Conservation (phyloP, 148 eudicot species). For the Cornus suecica region DNA sequence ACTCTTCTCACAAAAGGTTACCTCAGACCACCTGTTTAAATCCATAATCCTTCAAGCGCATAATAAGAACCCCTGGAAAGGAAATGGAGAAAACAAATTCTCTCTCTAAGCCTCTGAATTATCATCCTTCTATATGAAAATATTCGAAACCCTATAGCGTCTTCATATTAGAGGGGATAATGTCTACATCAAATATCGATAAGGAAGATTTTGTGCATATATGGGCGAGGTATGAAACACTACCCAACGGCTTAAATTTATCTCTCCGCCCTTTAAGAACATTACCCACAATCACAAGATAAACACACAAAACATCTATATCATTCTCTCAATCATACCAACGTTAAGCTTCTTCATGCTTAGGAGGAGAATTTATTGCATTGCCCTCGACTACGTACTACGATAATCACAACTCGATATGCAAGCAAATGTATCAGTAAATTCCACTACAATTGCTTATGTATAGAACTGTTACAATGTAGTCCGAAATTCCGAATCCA, state of each 20-base stretch:
- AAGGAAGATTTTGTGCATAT: too few species aligned
- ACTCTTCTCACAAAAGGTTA: not conserved
- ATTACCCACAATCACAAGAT: not conserved
- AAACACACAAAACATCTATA: not conserved
- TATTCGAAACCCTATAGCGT: not conserved
- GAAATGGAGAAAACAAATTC: not conserved
- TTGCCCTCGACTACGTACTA: too few species aligned
- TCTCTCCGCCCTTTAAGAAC: not conserved
- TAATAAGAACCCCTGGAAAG: not conserved
- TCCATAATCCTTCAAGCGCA: not conserved
- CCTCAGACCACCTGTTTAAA: not conserved
- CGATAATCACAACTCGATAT: too few species aligned
- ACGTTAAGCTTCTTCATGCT: not conserved
- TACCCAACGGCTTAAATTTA: too few species aligned
- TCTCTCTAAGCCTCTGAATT: not conserved
- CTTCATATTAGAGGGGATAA: not conserved
- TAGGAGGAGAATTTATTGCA: not conserved
- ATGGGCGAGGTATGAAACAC: too few species aligned
- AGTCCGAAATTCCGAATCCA: too few species aligned
- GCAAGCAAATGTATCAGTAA: too few species aligned
- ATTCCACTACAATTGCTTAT: too few species aligned
- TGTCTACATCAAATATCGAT: too few species aligned
- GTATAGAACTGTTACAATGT: too few species aligned
- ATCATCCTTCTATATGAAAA: not conserved
- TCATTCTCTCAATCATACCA: not conserved